phyloP scores from a whole-genome alignment of 2,329 filamentous ascomycete species.

The Sarocladiaceae sp. region DNA sequence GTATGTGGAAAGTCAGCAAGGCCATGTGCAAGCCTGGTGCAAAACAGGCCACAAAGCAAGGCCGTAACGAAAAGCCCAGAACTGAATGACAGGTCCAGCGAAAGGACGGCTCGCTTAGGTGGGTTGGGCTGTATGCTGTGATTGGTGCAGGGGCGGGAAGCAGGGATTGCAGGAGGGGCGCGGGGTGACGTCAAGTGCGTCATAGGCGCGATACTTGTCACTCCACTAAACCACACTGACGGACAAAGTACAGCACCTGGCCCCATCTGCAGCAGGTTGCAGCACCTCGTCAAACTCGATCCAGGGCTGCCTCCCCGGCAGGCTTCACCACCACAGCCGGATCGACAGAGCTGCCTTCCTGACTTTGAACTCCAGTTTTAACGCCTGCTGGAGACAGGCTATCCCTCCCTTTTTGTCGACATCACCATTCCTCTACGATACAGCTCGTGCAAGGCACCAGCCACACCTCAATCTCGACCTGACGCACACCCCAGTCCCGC shows the following conservation, averaged over 20 bases:
- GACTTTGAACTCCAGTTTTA: neutral
- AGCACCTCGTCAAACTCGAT: neutral
- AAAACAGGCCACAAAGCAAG: neutral
- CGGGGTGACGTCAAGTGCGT: conserved; percentile 8
- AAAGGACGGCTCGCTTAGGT: neutral
- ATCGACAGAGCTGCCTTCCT: neutral
- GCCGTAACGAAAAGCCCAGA: neutral
- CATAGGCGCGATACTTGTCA: neutral
- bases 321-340: neutral
- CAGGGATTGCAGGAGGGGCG: conserved; percentile 1
- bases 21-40: too few species aligned
- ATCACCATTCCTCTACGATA: neutral
- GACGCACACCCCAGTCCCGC: neutral
- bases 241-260: neutral
- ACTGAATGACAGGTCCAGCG: neutral
- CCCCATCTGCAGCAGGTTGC: neutral
- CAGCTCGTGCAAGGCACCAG: neutral
- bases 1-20: too few species aligned
- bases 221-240: neutral
- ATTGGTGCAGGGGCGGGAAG: neutral
- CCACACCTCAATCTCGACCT: neutral
- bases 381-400: neutral
- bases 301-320: neutral
- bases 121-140: neutral
- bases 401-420: neutral